These are phyloP conservation scores for Starmerella bacillaris DNA, from an alignment of 805 yeast genomes.

Conservation along the genomic window DNA sequence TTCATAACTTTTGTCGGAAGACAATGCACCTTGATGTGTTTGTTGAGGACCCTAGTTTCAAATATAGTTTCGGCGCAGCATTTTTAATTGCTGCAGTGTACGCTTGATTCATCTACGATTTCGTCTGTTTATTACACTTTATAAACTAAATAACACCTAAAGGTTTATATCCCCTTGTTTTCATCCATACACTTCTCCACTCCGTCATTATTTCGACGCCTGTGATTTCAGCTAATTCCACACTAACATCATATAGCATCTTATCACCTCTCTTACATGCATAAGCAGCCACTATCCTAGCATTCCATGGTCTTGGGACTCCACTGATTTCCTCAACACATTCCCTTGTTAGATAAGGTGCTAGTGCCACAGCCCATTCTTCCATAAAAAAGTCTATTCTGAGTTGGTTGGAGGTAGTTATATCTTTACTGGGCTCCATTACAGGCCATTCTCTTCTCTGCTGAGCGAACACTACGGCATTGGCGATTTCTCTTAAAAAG, in stretches of 20 bases:
- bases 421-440: not conserved
- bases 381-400: slow-evolving; percentile 6
- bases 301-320: slow-evolving; percentile 19
- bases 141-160: no score
- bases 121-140: no score
- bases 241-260: no score
- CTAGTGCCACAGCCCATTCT: slow-evolving; percentile 14
- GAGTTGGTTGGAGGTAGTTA: slow-evolving; percentile 1
- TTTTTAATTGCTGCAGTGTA: slow-evolving; percentile 22
- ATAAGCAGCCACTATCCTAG: slow-evolving; percentile 10
- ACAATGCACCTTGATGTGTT: slow-evolving; percentile 31
- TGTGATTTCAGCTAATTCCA: no score
- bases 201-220: no score
- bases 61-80: slow-evolving; percentile 33
- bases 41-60: slow-evolving; percentile 43
- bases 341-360: slow-evolving; percentile 1
- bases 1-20: slow-evolving; percentile 20
- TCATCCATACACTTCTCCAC: no score
- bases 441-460: slow-evolving; percentile 14
- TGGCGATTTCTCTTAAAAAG: slow-evolving; percentile 4
- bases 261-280: no score
- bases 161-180: no score
- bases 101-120: no score
- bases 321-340: not conserved
- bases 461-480: slow-evolving; percentile 3